Conservation (phyloP, 163 green algal species). For the Prototheca stagnorum region DNA sequence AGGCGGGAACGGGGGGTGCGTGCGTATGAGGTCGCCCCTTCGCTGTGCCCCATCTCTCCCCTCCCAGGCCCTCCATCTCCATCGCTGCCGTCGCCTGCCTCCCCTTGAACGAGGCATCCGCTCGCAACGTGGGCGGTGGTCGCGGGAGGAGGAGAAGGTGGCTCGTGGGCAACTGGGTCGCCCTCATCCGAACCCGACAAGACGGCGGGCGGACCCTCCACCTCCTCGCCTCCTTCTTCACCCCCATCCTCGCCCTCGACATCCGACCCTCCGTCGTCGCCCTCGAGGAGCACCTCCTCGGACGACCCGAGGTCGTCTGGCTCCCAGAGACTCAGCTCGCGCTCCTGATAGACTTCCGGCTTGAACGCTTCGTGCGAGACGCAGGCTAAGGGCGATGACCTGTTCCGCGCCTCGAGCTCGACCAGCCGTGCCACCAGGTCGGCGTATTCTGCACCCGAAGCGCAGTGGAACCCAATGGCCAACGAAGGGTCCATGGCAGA, state of each 20-base stretch:
- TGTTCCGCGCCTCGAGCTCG: slow-evolving; percentile 20
- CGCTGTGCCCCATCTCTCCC: too few relatives aligned
- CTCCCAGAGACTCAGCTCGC: too few relatives aligned
- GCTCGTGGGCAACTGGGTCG: too few relatives aligned
- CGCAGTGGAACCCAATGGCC: slow-evolving; percentile 73
- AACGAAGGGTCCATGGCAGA: slow-evolving; percentile 66
- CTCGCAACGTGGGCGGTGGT: too few relatives aligned
- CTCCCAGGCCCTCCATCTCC: too few relatives aligned
- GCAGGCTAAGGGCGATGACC: slow-evolving; percentile 23
- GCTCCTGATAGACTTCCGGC: background rate
- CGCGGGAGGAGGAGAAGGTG: too few relatives aligned
- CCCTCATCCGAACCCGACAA: too few relatives aligned
- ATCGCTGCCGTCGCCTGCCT: too few relatives aligned
- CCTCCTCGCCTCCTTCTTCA: slow-evolving; percentile 30
- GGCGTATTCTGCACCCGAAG: slow-evolving; percentile 27
- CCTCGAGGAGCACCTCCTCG: background rate
- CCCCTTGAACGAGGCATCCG: too few relatives aligned
- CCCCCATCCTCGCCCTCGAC: slow-evolving; percentile 7
- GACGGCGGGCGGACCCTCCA: background rate
- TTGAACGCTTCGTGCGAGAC: slow-evolving; percentile 8
- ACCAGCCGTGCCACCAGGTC: slow-evolving; percentile 36
- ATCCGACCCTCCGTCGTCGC: background rate
- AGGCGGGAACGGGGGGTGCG: too few relatives aligned
- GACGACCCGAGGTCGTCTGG: too few relatives aligned
- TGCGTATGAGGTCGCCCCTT: too few relatives aligned